Percentiles rank a stretch among this genome's conserved stretches.
Conservation (phyloP, 139 green algal genomes). For the Nannochloris sp. region DNA sequence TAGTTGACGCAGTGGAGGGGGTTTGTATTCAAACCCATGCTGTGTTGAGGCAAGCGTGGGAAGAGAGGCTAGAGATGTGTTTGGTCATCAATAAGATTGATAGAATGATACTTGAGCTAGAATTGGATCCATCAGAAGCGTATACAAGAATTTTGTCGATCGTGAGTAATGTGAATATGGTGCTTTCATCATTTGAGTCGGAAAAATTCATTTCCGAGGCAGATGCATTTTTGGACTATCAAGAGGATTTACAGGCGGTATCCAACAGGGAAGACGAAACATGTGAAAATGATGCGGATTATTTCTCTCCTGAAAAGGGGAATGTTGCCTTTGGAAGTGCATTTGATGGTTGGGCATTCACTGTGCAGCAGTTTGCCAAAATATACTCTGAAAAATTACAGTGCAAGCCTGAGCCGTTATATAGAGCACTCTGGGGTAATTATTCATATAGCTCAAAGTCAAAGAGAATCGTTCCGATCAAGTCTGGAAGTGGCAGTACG, state of each 20-base stretch:
- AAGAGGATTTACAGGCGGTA: not conserved
- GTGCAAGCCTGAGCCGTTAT: constrained; percentile 41
- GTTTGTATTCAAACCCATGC: constrained; percentile 99
- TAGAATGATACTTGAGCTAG: constrained; percentile 83
- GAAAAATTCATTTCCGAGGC: constrained; percentile 84
- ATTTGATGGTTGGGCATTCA: constrained; percentile 92
- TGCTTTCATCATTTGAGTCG: constrained; percentile 76
- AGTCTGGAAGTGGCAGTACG: constrained; percentile 37
- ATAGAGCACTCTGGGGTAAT: constrained; percentile 82
- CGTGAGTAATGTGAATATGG: constrained; percentile 89
- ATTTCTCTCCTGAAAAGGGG: constrained; percentile 62
- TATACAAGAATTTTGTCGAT: constrained; percentile 70
- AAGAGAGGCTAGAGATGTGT: constrained; percentile 49
- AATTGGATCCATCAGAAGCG: constrained; percentile 65
- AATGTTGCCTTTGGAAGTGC: constrained; percentile 93
- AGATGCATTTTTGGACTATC: constrained; percentile 69
- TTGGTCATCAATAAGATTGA: constrained; percentile 99
- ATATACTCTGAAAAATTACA: constrained; percentile 84
- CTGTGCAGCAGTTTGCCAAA: constrained; percentile 71
- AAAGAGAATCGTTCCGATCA: constrained; percentile 72
- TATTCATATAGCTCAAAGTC: constrained; percentile 78
- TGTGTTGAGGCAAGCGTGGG: constrained; percentile 71
- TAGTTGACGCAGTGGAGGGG: constrained; percentile 95
- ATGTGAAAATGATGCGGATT: constrained; percentile 48
- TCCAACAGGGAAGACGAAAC: not conserved